These are phyloP conservation scores for Syzygium grande DNA, from an alignment of 345 rosid species.

Conservation along the genomic window DNA sequence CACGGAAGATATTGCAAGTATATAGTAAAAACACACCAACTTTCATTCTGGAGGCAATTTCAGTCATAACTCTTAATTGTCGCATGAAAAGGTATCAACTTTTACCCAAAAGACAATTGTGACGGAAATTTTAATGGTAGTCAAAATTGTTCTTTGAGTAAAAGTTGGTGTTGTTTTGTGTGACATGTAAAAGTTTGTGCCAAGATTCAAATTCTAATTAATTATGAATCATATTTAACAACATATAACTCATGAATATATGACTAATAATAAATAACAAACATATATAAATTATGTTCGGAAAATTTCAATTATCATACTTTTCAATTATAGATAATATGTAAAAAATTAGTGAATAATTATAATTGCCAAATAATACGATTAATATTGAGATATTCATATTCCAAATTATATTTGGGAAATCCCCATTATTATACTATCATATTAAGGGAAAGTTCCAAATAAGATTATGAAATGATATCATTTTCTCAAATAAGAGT, in stretches of 20 bases:
- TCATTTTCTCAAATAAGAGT: too few species aligned
- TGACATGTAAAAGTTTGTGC: not conserved
- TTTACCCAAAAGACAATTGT: not conserved
- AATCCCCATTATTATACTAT: accelerated
- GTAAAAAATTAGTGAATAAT: not conserved
- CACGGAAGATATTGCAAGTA: not conserved
- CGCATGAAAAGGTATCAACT: not conserved
- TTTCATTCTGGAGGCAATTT: not conserved
- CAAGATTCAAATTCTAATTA: not conserved
- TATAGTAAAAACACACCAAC: not conserved
- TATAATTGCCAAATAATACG: not conserved
- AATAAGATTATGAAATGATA: too few species aligned
- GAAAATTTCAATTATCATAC: not conserved
- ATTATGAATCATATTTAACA: not conserved
- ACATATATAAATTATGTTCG: not conserved
- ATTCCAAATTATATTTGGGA: not conserved
- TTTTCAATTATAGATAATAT: not conserved
- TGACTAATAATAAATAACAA: not conserved
- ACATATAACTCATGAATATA: not conserved
- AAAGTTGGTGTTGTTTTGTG: too few species aligned
- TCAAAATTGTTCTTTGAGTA: not conserved
- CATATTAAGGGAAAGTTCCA: not conserved
- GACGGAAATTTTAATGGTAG: not conserved
- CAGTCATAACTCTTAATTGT: not conserved
- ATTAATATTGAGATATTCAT: not conserved